Percentiles rank a stretch among this genome's conserved stretches.
These are phyloP conservation scores for Phytophthora kernoviae DNA, from an alignment of 352 stramenopile species.

Conservation along the genomic window DNA sequence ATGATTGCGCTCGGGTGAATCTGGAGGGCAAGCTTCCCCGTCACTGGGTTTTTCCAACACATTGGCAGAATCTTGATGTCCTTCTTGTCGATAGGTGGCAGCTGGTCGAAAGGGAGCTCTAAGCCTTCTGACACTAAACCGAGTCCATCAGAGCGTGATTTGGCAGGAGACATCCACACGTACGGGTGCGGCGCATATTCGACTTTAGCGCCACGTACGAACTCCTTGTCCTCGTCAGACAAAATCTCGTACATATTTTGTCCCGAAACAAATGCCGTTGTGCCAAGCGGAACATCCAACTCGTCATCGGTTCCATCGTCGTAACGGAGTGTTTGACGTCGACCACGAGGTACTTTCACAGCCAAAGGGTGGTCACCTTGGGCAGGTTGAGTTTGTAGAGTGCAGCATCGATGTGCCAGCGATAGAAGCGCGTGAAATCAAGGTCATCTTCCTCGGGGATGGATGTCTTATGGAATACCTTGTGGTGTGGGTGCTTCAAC, in stretches of 20 bases:
- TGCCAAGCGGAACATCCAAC: constrained; percentile 28
- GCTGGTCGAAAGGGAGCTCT: constrained; percentile 28
- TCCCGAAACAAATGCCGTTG: constrained; percentile 35
- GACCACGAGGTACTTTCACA: constrained; percentile 26
- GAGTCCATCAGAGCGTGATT: constrained; percentile 32
- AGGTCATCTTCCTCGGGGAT: constrained; percentile 33
- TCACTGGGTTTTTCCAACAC: constrained; percentile 38
- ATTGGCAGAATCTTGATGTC: constrained; percentile 36
- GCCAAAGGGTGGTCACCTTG: constrained; percentile 35
- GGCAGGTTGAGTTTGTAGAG: constrained; percentile 32
- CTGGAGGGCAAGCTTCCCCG: constrained; percentile 30
- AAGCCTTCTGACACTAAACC: constrained; percentile 32
- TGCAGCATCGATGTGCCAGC: constrained; percentile 38
- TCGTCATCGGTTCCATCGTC: constrained; percentile 34
- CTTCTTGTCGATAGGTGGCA: constrained; percentile 30
- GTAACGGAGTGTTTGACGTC: constrained; percentile 34
- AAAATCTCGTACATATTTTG: constrained; percentile 37
- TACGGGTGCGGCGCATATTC: constrained; percentile 40
- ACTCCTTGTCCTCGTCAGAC: constrained; percentile 34
- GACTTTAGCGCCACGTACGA: constrained; percentile 28
- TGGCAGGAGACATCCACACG: constrained; percentile 37
- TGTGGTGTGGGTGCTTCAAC: constrained; percentile 37
- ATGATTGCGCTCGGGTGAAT: constrained; percentile 33
- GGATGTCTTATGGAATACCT: constrained; percentile 34
- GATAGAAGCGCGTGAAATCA: constrained; percentile 38